A percentile compares a stretch with the other conserved stretches of the same genome.
Conservation (phyloP, 805 yeast genomes). For the Schwanniomyces polymorphus region DNA sequence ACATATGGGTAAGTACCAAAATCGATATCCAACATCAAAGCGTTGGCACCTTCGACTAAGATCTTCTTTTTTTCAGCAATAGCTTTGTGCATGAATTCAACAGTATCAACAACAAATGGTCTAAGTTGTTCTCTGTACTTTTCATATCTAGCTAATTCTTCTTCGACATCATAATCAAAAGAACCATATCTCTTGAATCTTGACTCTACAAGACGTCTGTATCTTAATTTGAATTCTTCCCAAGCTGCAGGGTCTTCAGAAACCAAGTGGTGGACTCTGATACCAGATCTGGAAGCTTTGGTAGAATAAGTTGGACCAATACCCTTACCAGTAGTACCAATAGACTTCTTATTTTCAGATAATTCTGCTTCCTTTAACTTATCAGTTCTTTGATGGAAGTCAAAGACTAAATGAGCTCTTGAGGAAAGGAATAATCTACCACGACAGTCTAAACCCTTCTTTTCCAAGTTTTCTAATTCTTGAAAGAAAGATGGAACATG, state of each 20-base stretch:
- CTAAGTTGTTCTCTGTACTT: slow-evolving; percentile 67
- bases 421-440: slow-evolving; percentile 85
- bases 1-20: slow-evolving; percentile 98
- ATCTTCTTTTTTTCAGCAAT: slow-evolving; percentile 77
- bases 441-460: slow-evolving; percentile 75
- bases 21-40: slow-evolving; percentile 95
- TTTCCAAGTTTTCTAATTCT: slow-evolving; percentile 78
- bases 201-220: slow-evolving; percentile 73
- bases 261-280: slow-evolving; percentile 94
- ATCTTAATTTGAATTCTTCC: slow-evolving; percentile 82
- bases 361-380: slow-evolving; percentile 93
- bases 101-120: slow-evolving; percentile 94
- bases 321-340: slow-evolving; percentile 99
- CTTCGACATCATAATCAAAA: slow-evolving; percentile 82
- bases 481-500: slow-evolving; percentile 91
- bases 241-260: slow-evolving; percentile 88
- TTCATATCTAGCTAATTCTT: slow-evolving; percentile 77
- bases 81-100: slow-evolving; percentile 79
- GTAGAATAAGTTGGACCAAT: slow-evolving; percentile 98
- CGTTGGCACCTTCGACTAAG: slow-evolving; percentile 96
- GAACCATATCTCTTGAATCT: slow-evolving; percentile 91
- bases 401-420: slow-evolving; percentile 95
- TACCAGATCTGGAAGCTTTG: slow-evolving; percentile 94
- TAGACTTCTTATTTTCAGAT: slow-evolving; percentile 73
- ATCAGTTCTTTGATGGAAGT: slow-evolving; percentile 97